Conservation (phyloP, 176 grass and related monocot genomes). For the Elymus sibiricus region DNA sequence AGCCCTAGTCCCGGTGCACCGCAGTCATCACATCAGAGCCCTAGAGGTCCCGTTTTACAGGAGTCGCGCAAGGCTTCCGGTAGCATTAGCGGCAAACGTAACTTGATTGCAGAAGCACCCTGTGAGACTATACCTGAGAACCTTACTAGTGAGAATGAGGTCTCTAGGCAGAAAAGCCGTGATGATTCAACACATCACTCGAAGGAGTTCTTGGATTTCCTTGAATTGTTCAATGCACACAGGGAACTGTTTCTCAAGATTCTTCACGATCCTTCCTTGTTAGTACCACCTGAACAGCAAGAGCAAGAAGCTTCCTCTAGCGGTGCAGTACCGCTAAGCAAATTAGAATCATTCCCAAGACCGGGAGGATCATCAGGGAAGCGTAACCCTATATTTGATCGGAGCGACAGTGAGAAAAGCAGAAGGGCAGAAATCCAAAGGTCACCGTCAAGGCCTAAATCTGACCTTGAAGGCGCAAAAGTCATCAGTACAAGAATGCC, state of each 20-base stretch:
- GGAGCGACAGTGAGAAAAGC: conserved; percentile 34
- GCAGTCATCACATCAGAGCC: neutral
- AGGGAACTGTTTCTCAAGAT: conserved; percentile 69
- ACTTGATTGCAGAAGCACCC: conserved; percentile 23
- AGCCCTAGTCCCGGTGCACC: conserved; percentile 20
- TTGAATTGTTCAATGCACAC: conserved; percentile 55
- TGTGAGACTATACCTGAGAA: conserved; percentile 2
- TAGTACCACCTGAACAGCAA: conserved; percentile 34
- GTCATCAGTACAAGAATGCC: conserved; percentile 40
- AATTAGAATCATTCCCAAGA: conserved; percentile 41
- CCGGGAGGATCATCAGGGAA: conserved; percentile 41
- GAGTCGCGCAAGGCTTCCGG: conserved; percentile 7
- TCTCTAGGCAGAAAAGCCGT: conserved; percentile 5
- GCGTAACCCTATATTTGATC: conserved; percentile 47
- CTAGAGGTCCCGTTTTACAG: neutral
- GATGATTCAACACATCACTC: conserved; percentile 41
- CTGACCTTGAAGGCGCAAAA: conserved; percentile 28
- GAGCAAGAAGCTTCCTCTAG: conserved; percentile 47
- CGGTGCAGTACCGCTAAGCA: neutral
- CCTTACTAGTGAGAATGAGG: conserved; percentile 16
- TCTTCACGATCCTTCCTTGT: conserved; percentile 56
- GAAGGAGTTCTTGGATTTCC: conserved; percentile 62
- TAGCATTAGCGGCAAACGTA: conserved; percentile 2
- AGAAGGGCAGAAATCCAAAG: conserved; percentile 29
- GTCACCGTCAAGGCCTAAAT: conserved; percentile 10